phyloP scores from a whole-genome alignment of 495 filamentous ascomycete genomes.

The Podospora australis region DNA sequence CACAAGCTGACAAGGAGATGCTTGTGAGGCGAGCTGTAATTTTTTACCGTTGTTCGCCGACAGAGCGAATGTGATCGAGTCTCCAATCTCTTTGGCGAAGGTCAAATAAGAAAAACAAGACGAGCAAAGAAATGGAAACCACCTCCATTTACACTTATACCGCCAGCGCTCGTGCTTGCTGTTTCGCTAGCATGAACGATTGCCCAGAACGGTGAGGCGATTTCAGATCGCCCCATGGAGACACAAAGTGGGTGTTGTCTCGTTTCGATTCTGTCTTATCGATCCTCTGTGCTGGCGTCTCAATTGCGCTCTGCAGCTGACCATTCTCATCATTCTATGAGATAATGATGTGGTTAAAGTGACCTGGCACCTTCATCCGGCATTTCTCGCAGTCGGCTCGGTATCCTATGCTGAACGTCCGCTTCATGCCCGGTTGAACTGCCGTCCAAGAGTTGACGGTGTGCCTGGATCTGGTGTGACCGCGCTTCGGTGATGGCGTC shows the following conservation, averaged over 20 bases:
- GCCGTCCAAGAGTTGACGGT: slow-evolving; percentile 43
- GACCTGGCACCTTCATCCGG: slow-evolving; percentile 67
- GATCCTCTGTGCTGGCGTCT: slow-evolving; percentile 6
- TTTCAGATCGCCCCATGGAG: too few species aligned
- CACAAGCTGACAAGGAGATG: too few species aligned
- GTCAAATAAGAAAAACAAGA: background rate
- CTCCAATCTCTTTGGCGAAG: background rate
- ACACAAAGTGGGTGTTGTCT: background rate
- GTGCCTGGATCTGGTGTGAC: slow-evolving; percentile 41
- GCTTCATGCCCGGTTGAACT: slow-evolving; percentile 52
- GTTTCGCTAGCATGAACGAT: too few species aligned
- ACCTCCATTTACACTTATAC: too few species aligned
- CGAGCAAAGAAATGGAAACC: too few species aligned
- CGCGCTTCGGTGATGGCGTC: slow-evolving; percentile 33
- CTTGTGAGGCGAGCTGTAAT: too few species aligned
- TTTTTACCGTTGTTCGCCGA: too few species aligned
- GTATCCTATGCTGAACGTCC: slow-evolving; percentile 75
- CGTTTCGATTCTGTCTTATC: background rate
- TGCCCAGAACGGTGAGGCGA: too few species aligned
- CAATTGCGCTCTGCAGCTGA: slow-evolving; percentile 1
- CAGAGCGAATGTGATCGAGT: too few species aligned
- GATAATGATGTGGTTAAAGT: slow-evolving; percentile 77
- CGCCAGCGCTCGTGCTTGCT: too few species aligned
- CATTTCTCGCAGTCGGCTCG: slow-evolving; percentile 85
- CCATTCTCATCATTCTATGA: slow-evolving; percentile 33